phyloP scores from a whole-genome alignment of 2,329 filamentous ascomycete genomes.

The Chalaropsis thielavioides region DNA sequence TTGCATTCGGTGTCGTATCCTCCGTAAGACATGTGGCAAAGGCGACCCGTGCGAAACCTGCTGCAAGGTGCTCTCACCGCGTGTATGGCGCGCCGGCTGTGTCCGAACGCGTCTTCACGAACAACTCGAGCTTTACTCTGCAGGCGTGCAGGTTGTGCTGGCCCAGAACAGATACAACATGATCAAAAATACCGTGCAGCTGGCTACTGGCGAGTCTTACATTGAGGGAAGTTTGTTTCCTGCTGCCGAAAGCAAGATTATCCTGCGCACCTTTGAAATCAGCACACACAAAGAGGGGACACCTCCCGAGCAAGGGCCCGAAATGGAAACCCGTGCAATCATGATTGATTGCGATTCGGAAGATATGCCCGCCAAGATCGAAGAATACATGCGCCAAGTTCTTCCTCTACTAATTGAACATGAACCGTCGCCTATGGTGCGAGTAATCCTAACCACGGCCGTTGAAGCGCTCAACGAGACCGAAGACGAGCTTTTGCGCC shows the following conservation, averaged over 20 bases:
- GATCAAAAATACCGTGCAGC: conserved; percentile 35
- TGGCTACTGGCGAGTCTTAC: conserved; percentile 34
- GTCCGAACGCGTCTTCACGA: conserved; percentile 48
- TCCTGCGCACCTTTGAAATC: conserved; percentile 22
- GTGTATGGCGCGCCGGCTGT: conserved; percentile 51
- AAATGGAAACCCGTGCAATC: conserved; percentile 28
- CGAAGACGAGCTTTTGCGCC: conserved; percentile 40
- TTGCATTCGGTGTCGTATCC: conserved; percentile 50
- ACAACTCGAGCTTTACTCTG: conserved; percentile 48
- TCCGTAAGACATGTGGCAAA: conserved; percentile 52
- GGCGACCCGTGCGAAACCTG: conserved; percentile 50
- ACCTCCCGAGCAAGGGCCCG: conserved; percentile 24
- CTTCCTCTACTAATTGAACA: conserved; percentile 42
- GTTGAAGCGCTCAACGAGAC: conserved; percentile 32
- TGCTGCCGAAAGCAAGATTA: conserved; percentile 26
- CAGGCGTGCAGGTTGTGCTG: conserved; percentile 47
- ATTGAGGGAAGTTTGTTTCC: conserved; percentile 49
- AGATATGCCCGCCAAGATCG: conserved; percentile 44
- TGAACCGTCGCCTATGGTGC: conserved; percentile 46
- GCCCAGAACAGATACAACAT: conserved; percentile 45
- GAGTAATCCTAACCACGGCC: conserved; percentile 40
- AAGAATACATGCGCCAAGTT: conserved; percentile 45
- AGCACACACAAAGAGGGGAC: conserved; percentile 23
- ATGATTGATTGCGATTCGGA: conserved; percentile 49
- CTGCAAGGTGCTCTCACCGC: conserved; percentile 45